Conservation (phyloP, 225 moss, liverwort and hornwort species). For the Rhytidiadelphus loreus region DNA sequence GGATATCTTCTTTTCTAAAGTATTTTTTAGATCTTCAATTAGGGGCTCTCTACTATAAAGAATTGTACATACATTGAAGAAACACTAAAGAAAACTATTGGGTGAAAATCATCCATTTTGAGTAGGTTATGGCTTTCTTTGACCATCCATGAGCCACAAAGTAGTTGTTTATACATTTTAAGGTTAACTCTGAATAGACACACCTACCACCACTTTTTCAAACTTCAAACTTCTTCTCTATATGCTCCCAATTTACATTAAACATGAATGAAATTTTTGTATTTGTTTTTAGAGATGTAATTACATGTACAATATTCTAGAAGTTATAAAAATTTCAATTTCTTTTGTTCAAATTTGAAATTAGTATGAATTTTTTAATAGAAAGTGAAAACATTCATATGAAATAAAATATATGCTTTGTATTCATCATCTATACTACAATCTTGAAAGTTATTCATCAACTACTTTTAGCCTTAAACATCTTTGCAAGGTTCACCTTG, state of each 20-base stretch:
- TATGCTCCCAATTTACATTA: not conserved
- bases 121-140: not conserved
- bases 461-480: rapidly evolving
- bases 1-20: not conserved
- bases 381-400: too few relatives aligned
- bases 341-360: too few relatives aligned
- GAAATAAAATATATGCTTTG: too few relatives aligned
- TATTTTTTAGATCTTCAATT: not conserved
- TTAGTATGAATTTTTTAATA: not conserved
- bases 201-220: rapidly evolving
- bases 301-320: not conserved
- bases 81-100: too few relatives aligned
- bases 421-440: too few relatives aligned
- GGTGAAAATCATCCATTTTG: not conserved
- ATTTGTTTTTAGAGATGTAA: not conserved
- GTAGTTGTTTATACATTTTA: not conserved
- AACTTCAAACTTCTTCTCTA: not conserved
- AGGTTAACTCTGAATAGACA: too few relatives aligned
- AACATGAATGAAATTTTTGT: not conserved
- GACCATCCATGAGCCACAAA: not conserved
- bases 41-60: rapidly evolving
- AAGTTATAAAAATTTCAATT: not conserved
- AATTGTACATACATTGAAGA: not conserved
- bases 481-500: not conserved
- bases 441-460: not conserved